Percentiles rank a stretch among this genome's conserved stretches.
These are phyloP conservation scores for Pseudotsuga menziesii DNA, from an alignment of 75 land plant species.

Conservation along the genomic window DNA sequence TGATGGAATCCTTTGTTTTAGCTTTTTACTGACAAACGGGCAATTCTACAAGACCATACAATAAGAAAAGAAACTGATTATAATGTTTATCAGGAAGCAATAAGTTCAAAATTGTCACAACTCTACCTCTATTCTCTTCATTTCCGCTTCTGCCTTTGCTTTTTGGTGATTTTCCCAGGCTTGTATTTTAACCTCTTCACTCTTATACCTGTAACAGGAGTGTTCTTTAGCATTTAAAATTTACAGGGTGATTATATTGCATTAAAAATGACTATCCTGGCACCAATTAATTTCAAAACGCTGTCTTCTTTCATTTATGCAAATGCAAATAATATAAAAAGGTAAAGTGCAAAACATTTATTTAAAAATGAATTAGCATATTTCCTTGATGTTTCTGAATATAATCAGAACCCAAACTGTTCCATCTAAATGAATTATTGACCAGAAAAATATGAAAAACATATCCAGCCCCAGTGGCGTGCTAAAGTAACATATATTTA, in stretches of 20 bases:
- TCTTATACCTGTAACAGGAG: slow-evolving; percentile 51
- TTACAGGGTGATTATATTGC: background rate
- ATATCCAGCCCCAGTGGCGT: background rate
- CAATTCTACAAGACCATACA: too few species aligned
- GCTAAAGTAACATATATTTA: background rate
- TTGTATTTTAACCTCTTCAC: slow-evolving; percentile 86
- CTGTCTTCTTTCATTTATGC: background rate
- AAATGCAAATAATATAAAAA: background rate
- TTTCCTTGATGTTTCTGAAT: background rate
- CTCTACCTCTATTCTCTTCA: slow-evolving; percentile 86
- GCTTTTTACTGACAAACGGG: too few species aligned
- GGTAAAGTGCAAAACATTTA: background rate
- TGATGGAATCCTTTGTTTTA: too few species aligned
- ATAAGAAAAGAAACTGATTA: too few species aligned
- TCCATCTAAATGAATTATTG: too few species aligned
- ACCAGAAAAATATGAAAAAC: background rate
- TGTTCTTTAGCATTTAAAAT: background rate
- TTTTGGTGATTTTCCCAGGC: slow-evolving; percentile 96
- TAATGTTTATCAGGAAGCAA: too few species aligned
- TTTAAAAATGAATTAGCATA: background rate
- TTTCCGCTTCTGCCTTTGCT: slow-evolving; percentile 90
- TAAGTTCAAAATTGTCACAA: background rate
- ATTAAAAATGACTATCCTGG: background rate
- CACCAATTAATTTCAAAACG: background rate
- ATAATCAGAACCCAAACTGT: background rate